Conservation (phyloP, 108 stramenopile genomes). For the Cylindrotheca fusiformis region DNA sequence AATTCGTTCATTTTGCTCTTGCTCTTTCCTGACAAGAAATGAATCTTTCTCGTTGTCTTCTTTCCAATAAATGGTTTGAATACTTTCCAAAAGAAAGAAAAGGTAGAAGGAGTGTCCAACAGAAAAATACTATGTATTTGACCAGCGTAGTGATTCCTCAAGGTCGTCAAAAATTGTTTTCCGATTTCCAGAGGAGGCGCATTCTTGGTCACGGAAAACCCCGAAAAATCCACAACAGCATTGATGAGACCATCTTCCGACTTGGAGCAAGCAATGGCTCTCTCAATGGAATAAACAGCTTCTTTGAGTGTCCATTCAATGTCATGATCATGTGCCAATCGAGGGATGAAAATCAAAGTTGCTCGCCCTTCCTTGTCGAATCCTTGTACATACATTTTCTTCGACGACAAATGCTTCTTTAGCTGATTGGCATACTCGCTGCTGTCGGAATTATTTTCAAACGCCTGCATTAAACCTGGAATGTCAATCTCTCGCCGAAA, state of each 20-base stretch:
- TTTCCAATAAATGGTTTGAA: slow-evolving; percentile 34
- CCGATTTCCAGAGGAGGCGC: slow-evolving; percentile 32
- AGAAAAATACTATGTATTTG: slow-evolving; percentile 40
- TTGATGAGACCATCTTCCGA: slow-evolving; percentile 29
- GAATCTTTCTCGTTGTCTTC: slow-evolving; percentile 31
- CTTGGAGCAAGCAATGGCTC: slow-evolving; percentile 42
- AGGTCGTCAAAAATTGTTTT: slow-evolving; percentile 27
- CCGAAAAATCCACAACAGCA: slow-evolving; percentile 41
- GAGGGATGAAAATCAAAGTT: slow-evolving; percentile 38
- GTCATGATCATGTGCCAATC: slow-evolving; percentile 25
- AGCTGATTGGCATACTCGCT: slow-evolving; percentile 2
- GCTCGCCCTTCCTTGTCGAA: slow-evolving; percentile 40
- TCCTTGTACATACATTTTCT: slow-evolving; percentile 36
- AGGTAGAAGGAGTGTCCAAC: slow-evolving; percentile 26
- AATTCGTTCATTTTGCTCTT: slow-evolving; percentile 5
- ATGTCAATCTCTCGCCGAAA: slow-evolving; percentile 29
- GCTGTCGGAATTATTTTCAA: slow-evolving; percentile 3
- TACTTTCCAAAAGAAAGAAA: slow-evolving; percentile 37
- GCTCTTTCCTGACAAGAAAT: slow-evolving; percentile 14
- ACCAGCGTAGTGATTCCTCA: slow-evolving; percentile 39
- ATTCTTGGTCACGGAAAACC: slow-evolving; percentile 27
- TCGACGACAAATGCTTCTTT: slow-evolving; percentile 12
- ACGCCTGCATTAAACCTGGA: slow-evolving; percentile 22
- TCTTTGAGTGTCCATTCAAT: slow-evolving; percentile 28
- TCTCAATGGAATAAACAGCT: slow-evolving; percentile 42